Evolutionary conservation across 2,329 filamentous ascomycete species (phyloP), one percentile per base, ranked within the genome.

Genomic region (Hypoxylon sp.): DNA sequence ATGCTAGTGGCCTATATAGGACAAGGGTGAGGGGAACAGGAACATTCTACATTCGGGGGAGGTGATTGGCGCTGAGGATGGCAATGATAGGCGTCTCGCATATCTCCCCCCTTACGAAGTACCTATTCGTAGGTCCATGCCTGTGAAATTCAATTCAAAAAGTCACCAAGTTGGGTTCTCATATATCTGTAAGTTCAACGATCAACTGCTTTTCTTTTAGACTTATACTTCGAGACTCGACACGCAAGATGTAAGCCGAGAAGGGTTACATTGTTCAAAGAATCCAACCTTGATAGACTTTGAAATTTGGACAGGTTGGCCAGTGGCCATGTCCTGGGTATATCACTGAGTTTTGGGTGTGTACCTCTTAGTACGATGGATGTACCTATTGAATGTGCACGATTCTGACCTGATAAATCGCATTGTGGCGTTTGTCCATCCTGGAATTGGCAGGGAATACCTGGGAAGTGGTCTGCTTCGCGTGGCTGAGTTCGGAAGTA

Each of bases 1-100:
- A 27, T 4, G 24, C 24, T 27, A 27, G 24, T 27, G 24, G 5
- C 24, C 5, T 27, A n/a, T n/a, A n/a, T n/a, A n/a, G n/a, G n/a
- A n/a, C n/a, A n/a, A n/a, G n/a, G 32, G 11, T 15, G 4, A 59
- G 66, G 66, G 66, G 57, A 68, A 69, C 46, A 27, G 66, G 57
- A 68, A 69, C 46, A 27, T 27, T 27, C 24, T 55, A 52, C 55
- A 31, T n/a, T 48, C 37, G 52, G n/a, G 32, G 55, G 47, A 61
- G 24, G 47, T 53, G 27, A 53, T 66, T 57, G 63, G 52, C 56
- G 57, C 27, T 62, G 10, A 21, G 35, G 37, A 37, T 51, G 24
- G n/a, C 44, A 17, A 29, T 11, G 44, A 48, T 37, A 58, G 55
- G 19, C 42, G 11, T 15, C 24, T 29, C 39, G 35, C 44, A 56